Conservation (phyloP, 441 rosid genomes). For the Metrosideros polymorpha region DNA sequence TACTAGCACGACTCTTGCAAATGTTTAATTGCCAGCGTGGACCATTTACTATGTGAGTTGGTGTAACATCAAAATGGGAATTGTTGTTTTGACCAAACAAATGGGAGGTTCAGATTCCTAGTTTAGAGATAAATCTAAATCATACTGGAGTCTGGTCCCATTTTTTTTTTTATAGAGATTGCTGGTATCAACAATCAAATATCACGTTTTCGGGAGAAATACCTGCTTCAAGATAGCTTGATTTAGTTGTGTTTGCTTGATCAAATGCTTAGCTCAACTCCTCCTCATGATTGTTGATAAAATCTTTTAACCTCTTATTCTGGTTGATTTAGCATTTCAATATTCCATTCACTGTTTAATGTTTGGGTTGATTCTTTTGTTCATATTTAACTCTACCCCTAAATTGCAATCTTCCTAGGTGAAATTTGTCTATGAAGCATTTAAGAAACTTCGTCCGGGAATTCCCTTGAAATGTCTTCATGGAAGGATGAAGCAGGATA, state of each 20-base stretch:
- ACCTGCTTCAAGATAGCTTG: neutral
- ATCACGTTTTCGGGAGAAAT: neutral
- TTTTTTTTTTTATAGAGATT: neutral
- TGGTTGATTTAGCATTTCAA: neutral
- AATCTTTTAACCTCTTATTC: neutral
- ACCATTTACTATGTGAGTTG: neutral
- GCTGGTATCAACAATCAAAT: neutral
- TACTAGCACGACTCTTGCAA: neutral
- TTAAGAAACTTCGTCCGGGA: constrained; percentile 90
- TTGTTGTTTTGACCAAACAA: neutral
- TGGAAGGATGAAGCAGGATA: constrained; percentile 92
- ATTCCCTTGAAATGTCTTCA: constrained; percentile 85
- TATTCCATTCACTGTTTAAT: neutral
- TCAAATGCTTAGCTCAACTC: neutral
- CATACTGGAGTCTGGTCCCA: neutral
- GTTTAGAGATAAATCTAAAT: neutral
- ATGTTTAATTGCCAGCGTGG: neutral
- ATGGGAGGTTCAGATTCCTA: neutral
- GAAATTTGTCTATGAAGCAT: constrained; percentile 85
- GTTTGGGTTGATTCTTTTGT: neutral
- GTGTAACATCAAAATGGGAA: neutral
- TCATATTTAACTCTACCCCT: neutral
- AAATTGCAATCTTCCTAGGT: constrained; percentile 36
- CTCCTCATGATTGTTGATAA: neutral
- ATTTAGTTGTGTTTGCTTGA: neutral